These are phyloP conservation scores for Anisodus tanguticus DNA, from an alignment of 257 asterid genomes.

Conservation along the genomic window DNA sequence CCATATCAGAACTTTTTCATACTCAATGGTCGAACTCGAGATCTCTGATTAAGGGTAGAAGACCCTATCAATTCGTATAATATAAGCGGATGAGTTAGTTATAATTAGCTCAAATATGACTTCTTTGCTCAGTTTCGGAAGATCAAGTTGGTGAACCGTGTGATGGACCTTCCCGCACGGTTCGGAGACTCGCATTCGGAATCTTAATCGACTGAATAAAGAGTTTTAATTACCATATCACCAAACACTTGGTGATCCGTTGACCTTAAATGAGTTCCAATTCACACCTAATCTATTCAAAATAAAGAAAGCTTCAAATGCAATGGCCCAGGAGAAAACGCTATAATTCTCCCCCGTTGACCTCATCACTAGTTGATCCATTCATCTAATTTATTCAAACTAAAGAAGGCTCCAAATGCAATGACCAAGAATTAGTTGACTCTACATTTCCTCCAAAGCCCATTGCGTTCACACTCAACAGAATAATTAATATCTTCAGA, in stretches of 20 bases:
- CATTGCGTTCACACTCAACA: slow-evolving; percentile 23
- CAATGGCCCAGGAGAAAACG: neutral
- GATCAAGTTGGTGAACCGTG: too few relatives aligned
- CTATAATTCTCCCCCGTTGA: slow-evolving; percentile 13
- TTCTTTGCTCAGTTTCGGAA: too few relatives aligned
- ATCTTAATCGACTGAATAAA: too few relatives aligned
- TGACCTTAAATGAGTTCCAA: neutral
- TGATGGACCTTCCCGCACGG: too few relatives aligned
- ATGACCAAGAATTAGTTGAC: slow-evolving; percentile 24
- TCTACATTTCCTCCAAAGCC: neutral
- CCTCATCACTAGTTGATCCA: neutral
- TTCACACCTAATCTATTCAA: slow-evolving; percentile 17
- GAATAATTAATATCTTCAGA: neutral
- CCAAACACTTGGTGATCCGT: neutral
- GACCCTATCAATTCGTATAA: too few relatives aligned
- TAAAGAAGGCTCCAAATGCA: slow-evolving; percentile 8
- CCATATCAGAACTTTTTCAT: neutral
- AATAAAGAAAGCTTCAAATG: neutral
- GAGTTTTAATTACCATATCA: too few relatives aligned
- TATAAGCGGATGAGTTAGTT: too few relatives aligned
- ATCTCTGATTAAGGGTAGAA: too few relatives aligned
- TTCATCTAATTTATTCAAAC: neutral
- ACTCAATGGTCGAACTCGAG: neutral
- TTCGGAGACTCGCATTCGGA: too few relatives aligned
- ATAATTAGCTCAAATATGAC: too few relatives aligned